Conservation (phyloP, 306 rosid species). For the Hippophae rhamnoides region DNA sequence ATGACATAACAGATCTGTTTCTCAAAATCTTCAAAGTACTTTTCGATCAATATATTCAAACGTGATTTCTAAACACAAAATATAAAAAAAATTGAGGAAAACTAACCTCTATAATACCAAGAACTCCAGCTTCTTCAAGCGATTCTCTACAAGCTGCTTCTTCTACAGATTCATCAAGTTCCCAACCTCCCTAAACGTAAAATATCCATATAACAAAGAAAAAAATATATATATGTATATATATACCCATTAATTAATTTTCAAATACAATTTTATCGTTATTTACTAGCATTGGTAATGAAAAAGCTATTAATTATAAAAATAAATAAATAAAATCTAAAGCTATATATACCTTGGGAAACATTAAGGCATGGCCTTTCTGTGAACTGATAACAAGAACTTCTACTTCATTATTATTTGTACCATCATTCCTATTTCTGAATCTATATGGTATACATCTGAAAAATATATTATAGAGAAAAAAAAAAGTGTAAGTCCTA, state of each 20-base stretch:
- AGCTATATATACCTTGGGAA: conserved; percentile 59
- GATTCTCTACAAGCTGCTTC: conserved; percentile 92
- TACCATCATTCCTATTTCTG: conserved; percentile 38
- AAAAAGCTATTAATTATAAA: background rate
- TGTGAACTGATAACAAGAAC: conserved; percentile 85
- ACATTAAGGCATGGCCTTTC: conserved; percentile 66
- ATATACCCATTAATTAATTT: background rate
- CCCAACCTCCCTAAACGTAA: conserved; percentile 80
- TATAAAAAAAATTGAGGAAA: background rate
- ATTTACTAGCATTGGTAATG: too few species aligned
- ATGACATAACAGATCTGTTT: too few species aligned
- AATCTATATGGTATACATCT: conserved; percentile 92
- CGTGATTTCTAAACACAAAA: background rate
- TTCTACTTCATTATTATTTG: conserved; percentile 43
- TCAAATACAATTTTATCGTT: background rate
- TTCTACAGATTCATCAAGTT: conserved; percentile 84
- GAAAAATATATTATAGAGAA: conserved; percentile 18
- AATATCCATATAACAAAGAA: background rate
- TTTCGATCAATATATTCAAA: background rate
- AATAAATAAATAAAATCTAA: background rate
- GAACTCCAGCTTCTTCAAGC: conserved; percentile 91
- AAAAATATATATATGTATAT: too few species aligned
- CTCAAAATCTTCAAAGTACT: too few species aligned
- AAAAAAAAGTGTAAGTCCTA: background rate
- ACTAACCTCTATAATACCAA: conserved; percentile 69